A percentile compares a stretch with the other conserved stretches of the same genome.
Conservation (phyloP, 192 early-diverging fungal genomes). For the Coemansia sp. region DNA sequence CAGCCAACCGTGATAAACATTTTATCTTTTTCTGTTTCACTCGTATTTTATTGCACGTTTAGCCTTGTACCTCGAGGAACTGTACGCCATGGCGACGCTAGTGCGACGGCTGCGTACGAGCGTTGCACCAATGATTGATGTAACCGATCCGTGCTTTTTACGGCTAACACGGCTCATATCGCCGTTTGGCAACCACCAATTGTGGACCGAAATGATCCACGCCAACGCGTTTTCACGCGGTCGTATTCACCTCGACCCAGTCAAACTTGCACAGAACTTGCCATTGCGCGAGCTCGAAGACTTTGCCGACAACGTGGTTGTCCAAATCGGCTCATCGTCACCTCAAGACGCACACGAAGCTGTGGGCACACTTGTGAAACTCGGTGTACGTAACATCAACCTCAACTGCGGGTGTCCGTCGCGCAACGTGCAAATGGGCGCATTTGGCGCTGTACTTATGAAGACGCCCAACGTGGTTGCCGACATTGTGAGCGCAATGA, state of each 20-base stretch:
- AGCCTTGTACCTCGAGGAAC: too few relatives aligned
- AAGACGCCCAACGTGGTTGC: slow-evolving; percentile 59
- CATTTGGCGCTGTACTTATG: slow-evolving; percentile 73
- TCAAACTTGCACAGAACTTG: slow-evolving; percentile 25
- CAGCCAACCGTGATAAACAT: neutral
- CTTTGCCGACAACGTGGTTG: slow-evolving; percentile 39
- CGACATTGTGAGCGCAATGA: slow-evolving; percentile 59
- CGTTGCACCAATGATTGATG: slow-evolving; percentile 77
- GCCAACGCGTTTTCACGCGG: slow-evolving; percentile 48
- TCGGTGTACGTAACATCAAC: slow-evolving; percentile 64
- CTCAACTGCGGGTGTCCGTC: slow-evolving; percentile 75
- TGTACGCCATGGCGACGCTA: slow-evolving; percentile 12
- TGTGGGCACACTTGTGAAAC: slow-evolving; percentile 43
- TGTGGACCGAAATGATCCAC: slow-evolving; percentile 77
- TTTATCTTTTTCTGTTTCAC: too few relatives aligned
- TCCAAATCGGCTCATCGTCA: slow-evolving; percentile 41
- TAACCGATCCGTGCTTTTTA: slow-evolving; percentile 69
- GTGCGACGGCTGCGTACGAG: slow-evolving; percentile 42
- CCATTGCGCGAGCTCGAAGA: slow-evolving; percentile 31
- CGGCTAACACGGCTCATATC: slow-evolving; percentile 66
- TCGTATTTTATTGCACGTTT: too few relatives aligned
- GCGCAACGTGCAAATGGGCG: slow-evolving; percentile 60
- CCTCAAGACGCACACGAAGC: slow-evolving; percentile 33
- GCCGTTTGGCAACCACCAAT: slow-evolving; percentile 53
- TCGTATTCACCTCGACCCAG: slow-evolving; percentile 13